These are phyloP conservation scores for Daldinia grandis DNA, from an alignment of 495 filamentous ascomycete species.

Conservation along the genomic window DNA sequence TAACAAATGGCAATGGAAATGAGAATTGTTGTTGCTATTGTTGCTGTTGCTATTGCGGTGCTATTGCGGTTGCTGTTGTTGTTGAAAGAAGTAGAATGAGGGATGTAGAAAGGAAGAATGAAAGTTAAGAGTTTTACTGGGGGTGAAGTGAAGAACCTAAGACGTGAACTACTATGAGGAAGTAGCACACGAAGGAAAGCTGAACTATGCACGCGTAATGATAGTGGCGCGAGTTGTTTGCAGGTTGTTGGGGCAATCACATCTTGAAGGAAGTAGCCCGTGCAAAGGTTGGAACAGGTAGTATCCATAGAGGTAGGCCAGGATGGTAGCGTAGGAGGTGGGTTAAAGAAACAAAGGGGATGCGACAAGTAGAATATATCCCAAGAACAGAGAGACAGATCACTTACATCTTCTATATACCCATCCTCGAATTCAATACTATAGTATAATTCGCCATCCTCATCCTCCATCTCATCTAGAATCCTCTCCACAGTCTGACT, in stretches of 20 bases:
- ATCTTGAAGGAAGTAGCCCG: too few relatives aligned
- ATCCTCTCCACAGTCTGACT: constrained; percentile 25
- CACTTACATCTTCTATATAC: constrained; percentile 41
- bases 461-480: constrained; percentile 25
- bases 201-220: neutral
- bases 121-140: neutral
- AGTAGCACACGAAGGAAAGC: neutral
- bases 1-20: neutral
- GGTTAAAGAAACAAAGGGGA: constrained; percentile 1
- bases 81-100: neutral
- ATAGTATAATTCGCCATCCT: constrained; percentile 25
- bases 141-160: neutral
- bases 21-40: too few relatives aligned
- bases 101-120: neutral
- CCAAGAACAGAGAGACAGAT: neutral
- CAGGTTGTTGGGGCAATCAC: too few relatives aligned
- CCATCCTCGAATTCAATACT: constrained; percentile 47
- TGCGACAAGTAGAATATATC: neutral
- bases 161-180: neutral
- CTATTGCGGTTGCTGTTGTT: too few relatives aligned
- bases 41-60: too few relatives aligned
- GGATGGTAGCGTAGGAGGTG: too few relatives aligned
- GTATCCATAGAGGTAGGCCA: too few relatives aligned
- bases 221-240: neutral
- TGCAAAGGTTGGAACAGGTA: too few relatives aligned